Evolutionary conservation across 805 yeast species (phyloP), one percentile per base, ranked within the genome.

Genomic region (Hanseniaspora thailandica): DNA sequence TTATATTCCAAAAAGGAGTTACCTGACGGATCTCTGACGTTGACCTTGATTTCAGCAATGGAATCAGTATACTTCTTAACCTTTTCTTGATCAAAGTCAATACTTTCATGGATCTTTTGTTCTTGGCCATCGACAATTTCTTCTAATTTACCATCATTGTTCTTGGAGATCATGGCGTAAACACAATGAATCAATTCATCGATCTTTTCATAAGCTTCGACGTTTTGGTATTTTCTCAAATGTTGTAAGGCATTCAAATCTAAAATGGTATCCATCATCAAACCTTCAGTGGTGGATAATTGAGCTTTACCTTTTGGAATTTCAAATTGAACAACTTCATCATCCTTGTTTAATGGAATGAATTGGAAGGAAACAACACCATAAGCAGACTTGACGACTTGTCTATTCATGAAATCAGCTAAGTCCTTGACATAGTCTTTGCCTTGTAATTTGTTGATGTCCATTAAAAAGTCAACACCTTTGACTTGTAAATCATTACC

Each of bases 221-320:
- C 93, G 61, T 86, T 93, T 5, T 76, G 65, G 47, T 76, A 72
- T 63, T 84, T 76, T 69, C 99, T 79, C 28, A 77, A 80, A 1
- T 81, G 82, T 71, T 93, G 99, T 65, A 86, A 96, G 48, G 79
- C 67, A 62, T 75, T 71, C 58, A 93, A 74, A 66, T 90, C 96
- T 15, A 77, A 84, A 54, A 83, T 72, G 84, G 89, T 88, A 66
- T 89, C 96, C 17, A 73, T 65, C 55, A 93, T 71, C 34, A 93
- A 67, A 23, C 98, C 99, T 67, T 93, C 98, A 30, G 88, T 82
- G 25, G 88, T 89, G 38, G 96, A 86, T 57, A 93, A 72, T 63
- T 89, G 95, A 26, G 98, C 98, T 61, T 87, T 78, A 66, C 88
- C 86, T 33, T 97, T 86, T 5, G 99, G 98, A 56, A 93, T 90